Conservation (phyloP, 805 yeast species). For the Pichia gijzeniarum region DNA sequence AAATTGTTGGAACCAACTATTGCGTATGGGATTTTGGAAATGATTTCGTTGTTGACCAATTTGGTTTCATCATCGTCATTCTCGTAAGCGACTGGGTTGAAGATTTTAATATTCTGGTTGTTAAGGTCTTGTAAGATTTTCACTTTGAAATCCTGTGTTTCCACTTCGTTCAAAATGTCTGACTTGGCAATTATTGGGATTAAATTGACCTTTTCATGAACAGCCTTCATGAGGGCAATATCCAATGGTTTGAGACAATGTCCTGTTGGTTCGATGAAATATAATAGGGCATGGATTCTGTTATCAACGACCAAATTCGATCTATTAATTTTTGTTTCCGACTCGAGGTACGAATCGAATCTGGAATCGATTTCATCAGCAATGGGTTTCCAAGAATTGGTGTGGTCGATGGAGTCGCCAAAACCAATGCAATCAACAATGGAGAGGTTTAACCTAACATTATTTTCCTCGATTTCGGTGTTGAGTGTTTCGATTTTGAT, state of each 20-base stretch:
- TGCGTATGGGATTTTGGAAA: conserved; percentile 81
- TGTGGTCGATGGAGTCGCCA: conserved; percentile 82
- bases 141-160: conserved; percentile 66
- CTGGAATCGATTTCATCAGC: conserved; percentile 82
- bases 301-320: conserved; percentile 59
- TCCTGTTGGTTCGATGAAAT: conserved; percentile 96
- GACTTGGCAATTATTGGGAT: conserved; percentile 94
- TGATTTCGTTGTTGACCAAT: conserved; percentile 56
- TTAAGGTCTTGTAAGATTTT: conserved; percentile 73
- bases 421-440: conserved; percentile 91
- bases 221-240: conserved; percentile 76
- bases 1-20: conserved; percentile 82
- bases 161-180: conserved; percentile 87
- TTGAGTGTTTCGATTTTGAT: conserved; percentile 56
- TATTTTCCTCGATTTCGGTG: conserved; percentile 85
- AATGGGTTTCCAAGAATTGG: conserved; percentile 82
- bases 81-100: conserved; percentile 71
- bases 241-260: conserved; percentile 88
- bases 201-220: conserved; percentile 86
- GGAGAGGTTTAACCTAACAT: conserved; percentile 77
- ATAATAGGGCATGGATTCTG: conserved; percentile 88
- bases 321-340: conserved; percentile 79
- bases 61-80: conserved; percentile 76
- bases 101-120: conserved; percentile 66
- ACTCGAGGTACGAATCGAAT: conserved; percentile 83